Percentiles rank a stretch among this genome's conserved stretches.
These are phyloP conservation scores for Aspergillus puulaauensis DNA, from an alignment of 2,329 filamentous ascomycete species.

Conservation along the genomic window DNA sequence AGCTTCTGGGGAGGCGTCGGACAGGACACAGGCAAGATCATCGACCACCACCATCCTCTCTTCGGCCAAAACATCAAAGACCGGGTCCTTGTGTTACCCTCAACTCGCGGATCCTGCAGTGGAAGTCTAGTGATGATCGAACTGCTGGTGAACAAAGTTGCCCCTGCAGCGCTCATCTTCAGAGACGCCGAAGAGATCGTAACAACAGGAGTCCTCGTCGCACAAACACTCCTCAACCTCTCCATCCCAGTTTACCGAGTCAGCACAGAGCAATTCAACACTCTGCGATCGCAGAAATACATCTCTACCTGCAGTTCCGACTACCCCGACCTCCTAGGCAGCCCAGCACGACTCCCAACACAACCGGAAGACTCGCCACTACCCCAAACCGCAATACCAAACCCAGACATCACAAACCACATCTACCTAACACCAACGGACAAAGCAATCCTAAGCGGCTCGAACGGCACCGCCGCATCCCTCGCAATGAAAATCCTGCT, in stretches of 20 bases:
- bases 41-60: constrained; percentile 47
- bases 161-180: constrained; percentile 45
- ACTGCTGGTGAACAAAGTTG: constrained; percentile 41
- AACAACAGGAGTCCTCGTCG: constrained; percentile 47
- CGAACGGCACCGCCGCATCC: constrained; percentile 33
- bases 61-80: constrained; percentile 31
- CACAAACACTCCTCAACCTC: constrained; percentile 40
- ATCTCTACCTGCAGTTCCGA: not conserved
- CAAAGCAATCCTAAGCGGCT: constrained; percentile 29
- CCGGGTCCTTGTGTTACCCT: constrained; percentile 45
- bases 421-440: constrained; percentile 25
- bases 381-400: not conserved
- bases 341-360: not conserved
- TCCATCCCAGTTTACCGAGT: constrained; percentile 41
- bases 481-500: constrained; percentile 42
- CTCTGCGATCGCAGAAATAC: not conserved
- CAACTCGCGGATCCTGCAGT: constrained; percentile 49
- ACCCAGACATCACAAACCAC: not conserved
- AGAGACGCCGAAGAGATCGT: constrained; percentile 45
- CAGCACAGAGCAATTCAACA: not conserved
- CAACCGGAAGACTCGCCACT: not conserved
- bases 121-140: constrained; percentile 50
- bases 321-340: too few species aligned
- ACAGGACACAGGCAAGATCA: constrained; percentile 40
- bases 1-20: constrained; percentile 52